Percentiles rank a stretch among this genome's conserved stretches.
phyloP scores from a whole-genome alignment of 2,329 filamentous ascomycete genomes.

The Fusarium humuli region DNA sequence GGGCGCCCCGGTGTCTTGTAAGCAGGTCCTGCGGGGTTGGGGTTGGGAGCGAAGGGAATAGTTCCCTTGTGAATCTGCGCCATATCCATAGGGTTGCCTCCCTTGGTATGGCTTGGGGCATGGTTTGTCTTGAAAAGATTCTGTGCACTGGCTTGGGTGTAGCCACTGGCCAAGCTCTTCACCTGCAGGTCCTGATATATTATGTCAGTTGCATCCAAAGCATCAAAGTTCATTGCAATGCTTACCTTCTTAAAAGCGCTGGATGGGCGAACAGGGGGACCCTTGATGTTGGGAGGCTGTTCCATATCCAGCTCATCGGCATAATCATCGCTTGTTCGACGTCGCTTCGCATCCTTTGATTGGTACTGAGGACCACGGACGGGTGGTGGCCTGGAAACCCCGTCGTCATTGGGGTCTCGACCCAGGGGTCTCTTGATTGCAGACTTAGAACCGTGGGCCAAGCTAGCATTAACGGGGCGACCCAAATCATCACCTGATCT shows the following conservation, averaged over 20 bases:
- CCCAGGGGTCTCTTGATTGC: conserved; percentile 77
- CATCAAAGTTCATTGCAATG: not conserved
- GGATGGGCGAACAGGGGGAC: conserved; percentile 86
- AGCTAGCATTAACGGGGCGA: conserved; percentile 69
- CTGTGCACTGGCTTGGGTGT: conserved; percentile 66
- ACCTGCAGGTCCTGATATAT: conserved; percentile 65
- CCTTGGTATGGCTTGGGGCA: conserved; percentile 73
- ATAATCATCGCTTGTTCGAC: conserved; percentile 79
- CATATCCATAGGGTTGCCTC: conserved; percentile 81
- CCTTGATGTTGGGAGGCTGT: conserved; percentile 74
- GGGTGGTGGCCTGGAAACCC: conserved; percentile 58
- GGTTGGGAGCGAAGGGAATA: conserved; percentile 85
- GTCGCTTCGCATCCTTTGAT: conserved; percentile 79
- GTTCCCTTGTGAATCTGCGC: conserved; percentile 88
- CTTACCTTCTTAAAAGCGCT: conserved; percentile 75
- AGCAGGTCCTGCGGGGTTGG: conserved; percentile 64
- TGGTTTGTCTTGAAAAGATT: conserved; percentile 75
- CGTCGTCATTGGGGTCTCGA: conserved; percentile 69
- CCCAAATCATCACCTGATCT: conserved; percentile 68
- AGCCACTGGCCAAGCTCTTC: conserved; percentile 72
- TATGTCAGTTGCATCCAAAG: conserved; percentile 50
- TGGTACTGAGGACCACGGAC: conserved; percentile 72
- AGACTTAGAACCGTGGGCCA: conserved; percentile 72
- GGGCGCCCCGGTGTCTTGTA: conserved; percentile 78
- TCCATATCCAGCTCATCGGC: conserved; percentile 72